These are phyloP conservation scores for Baorangia bicolor DNA, from an alignment of 768 basidiomycete species.

Conservation along the genomic window DNA sequence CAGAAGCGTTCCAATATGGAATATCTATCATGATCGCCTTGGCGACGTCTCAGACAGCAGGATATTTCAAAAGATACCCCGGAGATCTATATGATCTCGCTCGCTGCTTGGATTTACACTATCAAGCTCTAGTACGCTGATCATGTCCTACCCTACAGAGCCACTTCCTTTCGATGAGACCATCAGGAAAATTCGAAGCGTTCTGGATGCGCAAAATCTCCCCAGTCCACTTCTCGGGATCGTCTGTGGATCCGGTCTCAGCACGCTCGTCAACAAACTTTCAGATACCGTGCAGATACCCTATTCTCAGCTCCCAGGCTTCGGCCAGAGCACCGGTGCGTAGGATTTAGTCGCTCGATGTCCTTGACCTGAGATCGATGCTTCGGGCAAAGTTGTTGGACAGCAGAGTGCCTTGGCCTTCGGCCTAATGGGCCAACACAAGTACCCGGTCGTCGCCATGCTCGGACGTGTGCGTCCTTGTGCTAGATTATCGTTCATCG, in stretches of 20 bases:
- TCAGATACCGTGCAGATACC: slow-evolving; percentile 57
- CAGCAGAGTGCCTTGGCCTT: slow-evolving; percentile 82
- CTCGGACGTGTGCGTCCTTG: slow-evolving; percentile 66
- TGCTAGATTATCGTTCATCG: not conserved
- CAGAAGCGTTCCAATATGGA: too few species aligned
- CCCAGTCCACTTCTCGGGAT: slow-evolving; percentile 71
- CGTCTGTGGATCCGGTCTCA: slow-evolving; percentile 84
- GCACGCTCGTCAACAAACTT: slow-evolving; percentile 65
- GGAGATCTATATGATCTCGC: not conserved
- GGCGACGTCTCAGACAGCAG: not conserved
- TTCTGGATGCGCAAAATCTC: slow-evolving; percentile 34
- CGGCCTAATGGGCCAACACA: slow-evolving; percentile 63
- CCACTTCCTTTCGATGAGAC: slow-evolving; percentile 29
- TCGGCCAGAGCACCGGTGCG: slow-evolving; percentile 74
- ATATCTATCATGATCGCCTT: too few species aligned
- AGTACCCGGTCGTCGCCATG: slow-evolving; percentile 87
- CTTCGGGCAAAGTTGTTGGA: slow-evolving; percentile 58
- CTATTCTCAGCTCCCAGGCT: slow-evolving; percentile 70
- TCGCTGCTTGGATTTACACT: not conserved
- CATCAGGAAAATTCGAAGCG: slow-evolving; percentile 28
- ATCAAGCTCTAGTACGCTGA: not conserved
- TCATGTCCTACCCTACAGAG: slow-evolving; percentile 15
- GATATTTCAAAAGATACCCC: not conserved
- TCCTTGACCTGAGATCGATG: not conserved
- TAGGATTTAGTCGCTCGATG: not conserved